Evolutionary conservation across 805 yeast species (phyloP).

Genomic region (Metschnikowia lunata): DNA sequence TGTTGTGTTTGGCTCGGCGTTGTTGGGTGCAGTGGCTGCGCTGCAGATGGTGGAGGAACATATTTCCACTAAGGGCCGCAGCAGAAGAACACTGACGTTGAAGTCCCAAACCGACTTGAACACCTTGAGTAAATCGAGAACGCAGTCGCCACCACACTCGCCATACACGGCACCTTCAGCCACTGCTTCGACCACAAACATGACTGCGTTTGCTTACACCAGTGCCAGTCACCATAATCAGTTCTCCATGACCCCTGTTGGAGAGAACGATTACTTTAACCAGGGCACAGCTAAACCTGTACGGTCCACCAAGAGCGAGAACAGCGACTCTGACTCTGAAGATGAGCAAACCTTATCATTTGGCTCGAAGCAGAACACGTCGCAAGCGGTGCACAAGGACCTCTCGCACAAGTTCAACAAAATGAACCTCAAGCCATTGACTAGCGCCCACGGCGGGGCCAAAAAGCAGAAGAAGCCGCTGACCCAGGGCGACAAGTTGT

Average conservation of each 20-base stretch:
- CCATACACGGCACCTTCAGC: constrained; percentile 81
- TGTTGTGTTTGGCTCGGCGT: constrained; percentile 93
- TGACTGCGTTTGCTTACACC: constrained; percentile 46
- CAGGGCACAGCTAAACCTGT: constrained; percentile 19
- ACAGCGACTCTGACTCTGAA: constrained; percentile 33
- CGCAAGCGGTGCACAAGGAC: constrained; percentile 43
- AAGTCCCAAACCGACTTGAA: constrained; percentile 30
- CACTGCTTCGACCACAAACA: constrained; percentile 62
- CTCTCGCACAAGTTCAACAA: constrained; percentile 42
- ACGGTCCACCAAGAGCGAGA: constrained; percentile 2
- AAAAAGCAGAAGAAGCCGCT: constrained; percentile 19
- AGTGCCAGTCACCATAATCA: constrained; percentile 28
- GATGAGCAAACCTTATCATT: constrained; percentile 54
- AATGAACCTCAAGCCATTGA: constrained; percentile 35
- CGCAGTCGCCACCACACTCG: constrained; percentile 40
- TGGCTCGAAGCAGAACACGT: constrained; percentile 48
- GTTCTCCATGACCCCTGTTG: constrained; percentile 36
- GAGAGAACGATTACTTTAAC: constrained; percentile 39
- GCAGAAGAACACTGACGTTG: constrained; percentile 33
- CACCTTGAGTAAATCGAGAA: constrained; percentile 8
- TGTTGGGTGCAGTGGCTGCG: constrained; percentile 92
- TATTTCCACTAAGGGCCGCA: constrained; percentile 27
- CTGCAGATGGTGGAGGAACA: constrained; percentile 49
- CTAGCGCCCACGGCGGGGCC: constrained; percentile 16
- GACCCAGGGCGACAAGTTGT: constrained; percentile 55